Percentiles rank a stretch among this genome's conserved stretches.
Evolutionary conservation across 768 basidiomycete genomes (phyloP).

Genomic region (Amanita jacksonii): DNA sequence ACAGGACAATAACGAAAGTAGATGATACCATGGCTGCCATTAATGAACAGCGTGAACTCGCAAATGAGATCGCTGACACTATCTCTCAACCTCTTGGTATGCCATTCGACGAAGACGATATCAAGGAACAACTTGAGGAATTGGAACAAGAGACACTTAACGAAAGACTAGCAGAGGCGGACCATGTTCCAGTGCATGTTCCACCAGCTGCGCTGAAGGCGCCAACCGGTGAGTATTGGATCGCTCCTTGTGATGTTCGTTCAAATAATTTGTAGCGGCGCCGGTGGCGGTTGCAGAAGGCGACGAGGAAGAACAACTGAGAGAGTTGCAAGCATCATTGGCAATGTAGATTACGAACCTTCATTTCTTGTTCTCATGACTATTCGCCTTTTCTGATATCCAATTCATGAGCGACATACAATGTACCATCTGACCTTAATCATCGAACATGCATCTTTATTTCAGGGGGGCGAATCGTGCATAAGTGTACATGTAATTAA

Average conservation of each 20-base stretch:
- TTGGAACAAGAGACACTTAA: constrained; percentile 87
- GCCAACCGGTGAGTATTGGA: background rate
- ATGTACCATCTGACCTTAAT: constrained; percentile 22
- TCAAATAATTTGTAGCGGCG: background rate
- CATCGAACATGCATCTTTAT: constrained; percentile 8
- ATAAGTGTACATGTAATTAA: constrained; percentile 16
- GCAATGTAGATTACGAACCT: constrained; percentile 49
- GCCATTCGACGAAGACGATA: constrained; percentile 52
- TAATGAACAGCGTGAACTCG: constrained; percentile 84
- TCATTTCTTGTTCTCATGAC: constrained; percentile 13
- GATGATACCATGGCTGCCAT: constrained; percentile 84
- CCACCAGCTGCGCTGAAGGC: constrained; percentile 41
- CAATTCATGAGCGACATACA: constrained; percentile 10
- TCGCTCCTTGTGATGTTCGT: background rate
- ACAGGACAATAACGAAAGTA: constrained; percentile 79
- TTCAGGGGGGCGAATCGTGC: constrained; percentile 5
- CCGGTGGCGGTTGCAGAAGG: constrained; percentile 52
- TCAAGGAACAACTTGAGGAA: constrained; percentile 73
- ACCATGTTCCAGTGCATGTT: constrained; percentile 80
- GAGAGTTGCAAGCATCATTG: constrained; percentile 78
- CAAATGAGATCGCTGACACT: constrained; percentile 84
- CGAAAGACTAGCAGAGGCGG: constrained; percentile 75
- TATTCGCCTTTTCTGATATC: constrained; percentile 12
- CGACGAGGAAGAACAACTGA: constrained; percentile 87
- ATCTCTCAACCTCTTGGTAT: constrained; percentile 57